Percentiles rank a stretch among this genome's conserved stretches.
Evolutionary conservation across 495 filamentous ascomycete genomes (phyloP).

Genomic region (Tuber umbilicatum): DNA sequence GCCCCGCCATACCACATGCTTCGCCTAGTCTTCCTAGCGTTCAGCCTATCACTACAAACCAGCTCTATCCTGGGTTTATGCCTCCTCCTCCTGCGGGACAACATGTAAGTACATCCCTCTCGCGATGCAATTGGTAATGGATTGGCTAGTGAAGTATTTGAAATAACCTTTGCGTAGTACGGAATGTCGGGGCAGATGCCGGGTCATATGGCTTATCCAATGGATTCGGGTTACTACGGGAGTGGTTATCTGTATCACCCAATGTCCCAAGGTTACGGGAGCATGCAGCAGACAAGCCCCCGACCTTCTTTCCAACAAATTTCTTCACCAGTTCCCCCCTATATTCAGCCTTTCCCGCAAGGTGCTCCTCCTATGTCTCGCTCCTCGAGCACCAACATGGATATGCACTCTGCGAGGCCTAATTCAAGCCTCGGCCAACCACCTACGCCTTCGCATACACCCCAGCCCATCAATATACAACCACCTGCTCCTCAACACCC

Average conservation of each 20-base stretch:
- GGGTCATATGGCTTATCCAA: not conserved
- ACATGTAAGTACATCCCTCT: not conserved
- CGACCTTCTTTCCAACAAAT: constrained; percentile 18
- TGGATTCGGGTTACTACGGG: not conserved
- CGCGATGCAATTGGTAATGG: not conserved
- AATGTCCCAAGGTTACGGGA: not conserved
- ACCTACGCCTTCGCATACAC: constrained; percentile 28
- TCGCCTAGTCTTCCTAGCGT: constrained; percentile 30
- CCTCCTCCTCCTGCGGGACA: constrained; percentile 12
- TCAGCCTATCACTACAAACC: constrained; percentile 27
- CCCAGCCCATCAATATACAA: constrained; percentile 29
- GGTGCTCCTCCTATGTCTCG: constrained; percentile 34
- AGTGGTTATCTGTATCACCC: not conserved
- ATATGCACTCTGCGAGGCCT: constrained; percentile 35
- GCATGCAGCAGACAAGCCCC: constrained; percentile 35
- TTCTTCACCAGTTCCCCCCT: constrained; percentile 6
- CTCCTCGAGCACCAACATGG: constrained; percentile 34
- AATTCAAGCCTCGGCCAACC: constrained; percentile 39
- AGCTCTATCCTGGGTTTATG: constrained; percentile 28
- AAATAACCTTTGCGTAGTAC: not conserved
- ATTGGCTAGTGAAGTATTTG: not conserved
- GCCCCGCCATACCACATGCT: constrained; percentile 36
- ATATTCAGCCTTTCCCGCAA: constrained; percentile 7
- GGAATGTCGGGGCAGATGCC: not conserved
- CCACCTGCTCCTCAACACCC: constrained; percentile 13